Evolutionary conservation across 1,284 basidiomycete genomes (phyloP).

Genomic region (Leccinum cinnamomeum): DNA sequence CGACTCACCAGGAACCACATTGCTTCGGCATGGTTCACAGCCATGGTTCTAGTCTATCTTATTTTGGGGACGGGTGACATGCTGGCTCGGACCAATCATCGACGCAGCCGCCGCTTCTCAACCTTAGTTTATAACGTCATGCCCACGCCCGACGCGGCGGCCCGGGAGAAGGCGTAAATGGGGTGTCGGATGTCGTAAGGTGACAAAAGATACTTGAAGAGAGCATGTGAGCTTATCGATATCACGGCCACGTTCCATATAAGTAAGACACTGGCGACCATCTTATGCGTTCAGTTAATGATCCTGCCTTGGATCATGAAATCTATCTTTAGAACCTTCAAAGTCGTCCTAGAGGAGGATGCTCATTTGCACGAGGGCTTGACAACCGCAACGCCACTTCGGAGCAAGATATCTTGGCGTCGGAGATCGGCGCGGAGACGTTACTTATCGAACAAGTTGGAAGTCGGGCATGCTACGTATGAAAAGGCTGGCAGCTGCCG

Average conservation of each 20-base stretch:
- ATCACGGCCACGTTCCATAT: conserved; percentile 5
- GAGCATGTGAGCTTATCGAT: conserved; percentile 1
- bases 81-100: neutral
- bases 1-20: conserved; percentile 15
- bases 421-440: neutral
- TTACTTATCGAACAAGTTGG: neutral
- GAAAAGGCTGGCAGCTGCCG: neutral
- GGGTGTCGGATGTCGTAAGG: no score
- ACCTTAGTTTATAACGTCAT: neutral
- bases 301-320: neutral
- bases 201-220: neutral
- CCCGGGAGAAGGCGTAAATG: neutral
- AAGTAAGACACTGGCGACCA: conserved; percentile 1
- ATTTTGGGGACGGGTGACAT: conserved; percentile 1
- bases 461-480: neutral
- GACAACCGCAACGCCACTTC: neutral
- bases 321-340: conserved; percentile 16
- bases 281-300: neutral
- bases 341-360: neutral
- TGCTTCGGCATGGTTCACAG: conserved; percentile 7
- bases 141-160: neutral
- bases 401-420: neutral
- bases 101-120: neutral
- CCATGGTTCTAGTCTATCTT: neutral
- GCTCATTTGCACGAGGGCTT: neutral